These are phyloP conservation scores for Aspergillus cavernicola DNA, from an alignment of 495 filamentous ascomycete species.

Conservation along the genomic window DNA sequence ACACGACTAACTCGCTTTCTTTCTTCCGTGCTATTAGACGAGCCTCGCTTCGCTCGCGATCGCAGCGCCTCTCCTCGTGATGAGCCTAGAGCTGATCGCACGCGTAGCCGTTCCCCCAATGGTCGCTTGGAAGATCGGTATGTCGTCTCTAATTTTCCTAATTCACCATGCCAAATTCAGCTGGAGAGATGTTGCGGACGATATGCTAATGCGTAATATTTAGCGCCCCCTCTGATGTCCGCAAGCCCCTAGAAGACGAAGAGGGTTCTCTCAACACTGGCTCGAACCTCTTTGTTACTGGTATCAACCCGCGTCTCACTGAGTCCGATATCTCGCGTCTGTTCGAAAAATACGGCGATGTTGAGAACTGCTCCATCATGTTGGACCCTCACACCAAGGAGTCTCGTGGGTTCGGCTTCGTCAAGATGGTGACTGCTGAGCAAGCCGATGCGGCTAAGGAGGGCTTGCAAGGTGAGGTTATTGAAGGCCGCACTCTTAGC, in stretches of 20 bases:
- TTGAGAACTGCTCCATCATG: constrained; percentile 99
- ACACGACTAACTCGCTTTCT: constrained; percentile 24
- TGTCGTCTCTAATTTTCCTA: constrained; percentile 24
- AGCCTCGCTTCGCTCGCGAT: constrained; percentile 78
- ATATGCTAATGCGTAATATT: constrained; percentile 1
- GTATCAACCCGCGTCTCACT: constrained; percentile 90
- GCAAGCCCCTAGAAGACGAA: constrained; percentile 62
- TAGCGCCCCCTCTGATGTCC: constrained; percentile 35
- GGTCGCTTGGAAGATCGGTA: constrained; percentile 71
- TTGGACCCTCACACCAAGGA: constrained; percentile 96
- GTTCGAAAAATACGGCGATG: constrained; percentile 97
- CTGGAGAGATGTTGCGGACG: too few species aligned
- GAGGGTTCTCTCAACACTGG: constrained; percentile 84
- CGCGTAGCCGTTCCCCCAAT: constrained; percentile 72
- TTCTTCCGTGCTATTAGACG: constrained; percentile 48
- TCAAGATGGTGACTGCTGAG: constrained; percentile 94
- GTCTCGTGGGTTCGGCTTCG: constrained; percentile 98
- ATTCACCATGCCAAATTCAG: not conserved
- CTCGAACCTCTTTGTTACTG: constrained; percentile 98
- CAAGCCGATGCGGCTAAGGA: constrained; percentile 97
- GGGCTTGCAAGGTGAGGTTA: constrained; percentile 88
- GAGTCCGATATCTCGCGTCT: constrained; percentile 90
- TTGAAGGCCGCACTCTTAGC: constrained; percentile 93
- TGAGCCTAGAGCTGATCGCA: constrained; percentile 66
- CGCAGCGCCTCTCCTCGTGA: constrained; percentile 92